These are phyloP conservation scores for Vigna unguiculata DNA, from an alignment of 306 rosid species.

Conservation along the genomic window DNA sequence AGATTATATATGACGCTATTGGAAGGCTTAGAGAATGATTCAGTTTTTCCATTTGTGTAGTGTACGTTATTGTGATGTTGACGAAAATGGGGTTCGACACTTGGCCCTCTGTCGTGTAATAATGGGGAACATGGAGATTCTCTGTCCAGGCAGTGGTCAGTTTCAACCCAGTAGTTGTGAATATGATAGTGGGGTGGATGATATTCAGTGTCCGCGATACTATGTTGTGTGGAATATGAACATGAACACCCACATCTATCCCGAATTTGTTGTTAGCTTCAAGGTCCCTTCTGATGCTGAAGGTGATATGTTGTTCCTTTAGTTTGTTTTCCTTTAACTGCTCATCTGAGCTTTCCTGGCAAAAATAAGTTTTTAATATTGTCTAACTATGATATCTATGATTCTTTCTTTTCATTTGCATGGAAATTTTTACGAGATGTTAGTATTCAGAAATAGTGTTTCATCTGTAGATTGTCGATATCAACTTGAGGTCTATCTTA, in stretches of 20 bases:
- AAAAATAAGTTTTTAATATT: slow-evolving; percentile 8
- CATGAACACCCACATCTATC: slow-evolving; percentile 79
- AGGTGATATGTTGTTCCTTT: slow-evolving; percentile 67
- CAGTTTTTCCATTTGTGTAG: slow-evolving; percentile 61
- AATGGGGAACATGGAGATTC: slow-evolving; percentile 80
- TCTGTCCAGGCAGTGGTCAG: slow-evolving; percentile 69
- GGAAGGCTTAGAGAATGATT: slow-evolving; percentile 44
- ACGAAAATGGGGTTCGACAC: slow-evolving; percentile 77
- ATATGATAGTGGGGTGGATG: slow-evolving; percentile 91
- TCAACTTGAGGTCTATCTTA: slow-evolving; percentile 44
- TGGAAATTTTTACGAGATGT: background rate
- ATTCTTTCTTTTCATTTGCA: background rate
- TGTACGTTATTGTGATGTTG: slow-evolving; percentile 79
- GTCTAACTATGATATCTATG: slow-evolving; percentile 28
- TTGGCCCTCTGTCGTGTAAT: slow-evolving; percentile 82
- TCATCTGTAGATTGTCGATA: slow-evolving; percentile 43
- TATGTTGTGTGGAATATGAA: slow-evolving; percentile 83
- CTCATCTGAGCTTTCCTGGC: slow-evolving; percentile 23
- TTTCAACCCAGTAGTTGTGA: slow-evolving; percentile 72
- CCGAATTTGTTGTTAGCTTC: slow-evolving; percentile 85
- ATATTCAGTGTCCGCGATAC: slow-evolving; percentile 65
- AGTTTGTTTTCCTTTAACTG: slow-evolving; percentile 8
- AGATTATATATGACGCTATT: slow-evolving; percentile 33
- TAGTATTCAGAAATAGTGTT: slow-evolving; percentile 40
- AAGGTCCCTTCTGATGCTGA: slow-evolving; percentile 58